Evolutionary conservation across 192 early-diverging fungal species (phyloP).

Genomic region (Chytriomyces hyalinus): DNA sequence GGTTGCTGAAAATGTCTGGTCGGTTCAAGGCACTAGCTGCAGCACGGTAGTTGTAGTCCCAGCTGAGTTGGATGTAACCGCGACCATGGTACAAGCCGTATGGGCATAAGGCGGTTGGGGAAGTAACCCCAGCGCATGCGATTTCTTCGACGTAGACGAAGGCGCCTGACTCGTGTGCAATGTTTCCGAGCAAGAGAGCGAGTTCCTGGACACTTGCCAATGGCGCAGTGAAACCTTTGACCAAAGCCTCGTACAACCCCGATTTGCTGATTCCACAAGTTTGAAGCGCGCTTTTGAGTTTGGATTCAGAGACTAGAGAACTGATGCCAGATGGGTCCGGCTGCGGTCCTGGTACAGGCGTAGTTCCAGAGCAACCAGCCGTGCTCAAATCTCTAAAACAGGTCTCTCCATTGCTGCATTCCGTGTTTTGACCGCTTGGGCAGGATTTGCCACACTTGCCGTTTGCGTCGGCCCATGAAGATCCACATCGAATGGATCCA

Average conservation of each 20-base stretch:
- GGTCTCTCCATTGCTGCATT: no score
- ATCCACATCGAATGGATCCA: no score
- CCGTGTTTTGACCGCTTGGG: no score
- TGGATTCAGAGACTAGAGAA: neutral
- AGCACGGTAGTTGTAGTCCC: slow-evolving; percentile 15
- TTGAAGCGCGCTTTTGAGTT: slow-evolving; percentile 6
- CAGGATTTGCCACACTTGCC: no score
- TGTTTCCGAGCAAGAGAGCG: slow-evolving; percentile 14
- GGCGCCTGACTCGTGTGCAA: neutral
- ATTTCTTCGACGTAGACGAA: slow-evolving; percentile 6
- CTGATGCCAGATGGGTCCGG: neutral
- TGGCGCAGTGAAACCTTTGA: neutral
- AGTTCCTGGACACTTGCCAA: slow-evolving; percentile 3
- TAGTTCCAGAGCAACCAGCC: no score
- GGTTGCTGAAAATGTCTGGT: slow-evolving; percentile 1
- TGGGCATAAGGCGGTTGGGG: neutral
- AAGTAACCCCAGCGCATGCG: neutral
- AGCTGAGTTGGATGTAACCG: slow-evolving; percentile 22
- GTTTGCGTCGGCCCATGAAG: no score
- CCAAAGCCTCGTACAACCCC: neutral
- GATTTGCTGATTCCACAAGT: slow-evolving; percentile 19
- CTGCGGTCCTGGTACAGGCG: neutral
- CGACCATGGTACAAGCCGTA: slow-evolving; percentile 27
- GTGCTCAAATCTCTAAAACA: no score
- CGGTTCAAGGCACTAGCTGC: neutral